phyloP scores from a whole-genome alignment of 2,329 filamentous ascomycete species.

The Chrysoporthe cubensis region DNA sequence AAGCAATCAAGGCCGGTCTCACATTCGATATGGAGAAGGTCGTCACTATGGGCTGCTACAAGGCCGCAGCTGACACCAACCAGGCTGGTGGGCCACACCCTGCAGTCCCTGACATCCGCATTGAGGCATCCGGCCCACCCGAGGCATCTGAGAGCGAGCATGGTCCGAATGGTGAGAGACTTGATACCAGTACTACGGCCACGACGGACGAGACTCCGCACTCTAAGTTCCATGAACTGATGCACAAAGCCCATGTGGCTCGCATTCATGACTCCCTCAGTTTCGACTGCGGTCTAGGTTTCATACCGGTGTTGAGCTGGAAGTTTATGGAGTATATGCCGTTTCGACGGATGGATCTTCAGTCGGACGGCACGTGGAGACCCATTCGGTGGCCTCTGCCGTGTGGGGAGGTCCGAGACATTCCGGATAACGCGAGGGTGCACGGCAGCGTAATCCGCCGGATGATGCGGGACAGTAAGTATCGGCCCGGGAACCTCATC shows the following conservation, averaged over 20 bases:
- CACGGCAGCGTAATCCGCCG: constrained; percentile 76
- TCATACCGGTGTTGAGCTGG: constrained; percentile 66
- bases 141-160: constrained; percentile 15
- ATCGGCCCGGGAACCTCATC: constrained; percentile 80
- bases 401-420: constrained; percentile 76
- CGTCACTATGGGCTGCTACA: constrained; percentile 65
- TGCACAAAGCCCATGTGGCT: constrained; percentile 59
- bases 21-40: constrained; percentile 72
- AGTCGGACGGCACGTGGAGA: constrained; percentile 73
- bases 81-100: constrained; percentile 19
- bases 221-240: constrained; percentile 57
- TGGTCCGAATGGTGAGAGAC: constrained; percentile 20
- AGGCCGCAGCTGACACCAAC: constrained; percentile 39
- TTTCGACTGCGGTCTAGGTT: constrained; percentile 62
- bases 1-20: constrained; percentile 66
- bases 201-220: constrained; percentile 31
- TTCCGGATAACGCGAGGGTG: constrained; percentile 70
- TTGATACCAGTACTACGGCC: constrained; percentile 4
- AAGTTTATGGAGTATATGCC: constrained; percentile 82
- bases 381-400: constrained; percentile 81
- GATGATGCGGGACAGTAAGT: constrained; percentile 65
- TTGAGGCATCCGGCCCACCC: constrained; percentile 38
- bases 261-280: constrained; percentile 72
- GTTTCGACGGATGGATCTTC: constrained; percentile 79
- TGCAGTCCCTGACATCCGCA: constrained; percentile 40